Evolutionary conservation across 148 eudicot species (phyloP).

Genomic region (Rheum nobile): DNA sequence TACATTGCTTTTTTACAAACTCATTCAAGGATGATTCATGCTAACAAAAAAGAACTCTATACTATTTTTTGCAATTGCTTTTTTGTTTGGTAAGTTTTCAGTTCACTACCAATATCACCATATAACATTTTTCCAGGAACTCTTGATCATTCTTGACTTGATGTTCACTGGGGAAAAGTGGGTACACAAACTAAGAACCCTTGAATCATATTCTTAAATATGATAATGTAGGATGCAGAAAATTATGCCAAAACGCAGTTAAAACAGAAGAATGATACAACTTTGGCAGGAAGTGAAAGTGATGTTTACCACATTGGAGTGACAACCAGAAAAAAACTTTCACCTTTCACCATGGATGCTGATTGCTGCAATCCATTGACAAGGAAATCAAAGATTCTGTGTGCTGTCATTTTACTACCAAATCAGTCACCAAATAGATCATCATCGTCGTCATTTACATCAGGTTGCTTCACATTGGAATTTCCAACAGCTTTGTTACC

Average conservation of each 20-base stretch:
- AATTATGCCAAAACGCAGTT: neutral
- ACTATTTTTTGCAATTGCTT: too few species aligned
- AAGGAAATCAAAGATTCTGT: neutral
- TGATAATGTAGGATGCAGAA: neutral
- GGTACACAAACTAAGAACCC: neutral
- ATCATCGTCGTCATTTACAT: conserved; percentile 38
- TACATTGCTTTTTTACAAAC: neutral
- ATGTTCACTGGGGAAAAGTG: neutral
- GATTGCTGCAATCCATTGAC: neutral
- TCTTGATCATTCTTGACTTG: neutral
- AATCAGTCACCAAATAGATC: conserved; percentile 76
- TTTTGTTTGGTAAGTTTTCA: too few species aligned
- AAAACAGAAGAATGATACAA: neutral
- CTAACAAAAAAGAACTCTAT: too few species aligned
- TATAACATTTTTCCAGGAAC: neutral
- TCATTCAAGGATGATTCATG: too few species aligned
- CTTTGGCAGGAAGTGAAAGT: neutral
- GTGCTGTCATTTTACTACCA: neutral
- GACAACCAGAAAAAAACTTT: neutral
- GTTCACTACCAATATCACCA: too few species aligned
- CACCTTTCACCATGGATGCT: neutral
- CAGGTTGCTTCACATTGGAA: conserved; percentile 3
- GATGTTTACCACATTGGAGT: neutral
- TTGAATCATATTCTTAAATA: neutral
- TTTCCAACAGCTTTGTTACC: conserved; percentile 17